Evolutionary conservation across 83 land plant genomes (phyloP), one percentile per base, ranked within the genome.

Genomic region (Diphasiastrum complanatum): DNA sequence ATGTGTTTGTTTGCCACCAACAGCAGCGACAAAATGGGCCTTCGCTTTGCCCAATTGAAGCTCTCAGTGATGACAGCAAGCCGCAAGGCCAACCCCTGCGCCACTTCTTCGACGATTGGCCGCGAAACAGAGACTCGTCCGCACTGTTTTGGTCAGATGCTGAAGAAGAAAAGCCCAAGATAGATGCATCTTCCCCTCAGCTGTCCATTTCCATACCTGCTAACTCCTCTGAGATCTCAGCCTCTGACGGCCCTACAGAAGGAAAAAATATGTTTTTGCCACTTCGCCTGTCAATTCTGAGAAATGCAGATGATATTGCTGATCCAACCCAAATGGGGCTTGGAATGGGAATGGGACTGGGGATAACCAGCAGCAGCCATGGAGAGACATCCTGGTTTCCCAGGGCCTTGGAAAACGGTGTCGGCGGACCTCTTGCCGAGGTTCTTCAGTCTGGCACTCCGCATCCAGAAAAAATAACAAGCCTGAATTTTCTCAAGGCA

Each of bases 341-440:
- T 24, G 51, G 51, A 5, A 24, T 48, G 6, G 59, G 34, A 2
- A 59, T 66, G 32, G 79, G 78, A 5, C 19, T 78, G 8, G 75
- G 76, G 2, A 43, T 73, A 0, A 70, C 72, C 1, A 33, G 54
- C 3, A 58, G 37, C 6, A 31, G 34, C 35, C 43, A 40, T 27
- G 68, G 66, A 0, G 55, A 31, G 8, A 32, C 74, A 3, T 72
- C 57, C 45, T 70, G 74, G 77, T 45, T 58, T 2, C 81, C 84
- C 0, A 67, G 68, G 12, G 55, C 85, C 8, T 86, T 88, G 88
- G 89, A 72, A 45, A 45, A 55, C 45, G 75, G 85, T 1, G 56
- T 77, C 72, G 91, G 88, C 1, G 91, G 91, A 0, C 91, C 91
- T 27, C 67, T 86, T 1, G 91, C 85, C 0, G 91, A 86, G 69